Evolutionary conservation across 305 asterid species (phyloP).

Genomic region (Fraxinus dipetala): DNA sequence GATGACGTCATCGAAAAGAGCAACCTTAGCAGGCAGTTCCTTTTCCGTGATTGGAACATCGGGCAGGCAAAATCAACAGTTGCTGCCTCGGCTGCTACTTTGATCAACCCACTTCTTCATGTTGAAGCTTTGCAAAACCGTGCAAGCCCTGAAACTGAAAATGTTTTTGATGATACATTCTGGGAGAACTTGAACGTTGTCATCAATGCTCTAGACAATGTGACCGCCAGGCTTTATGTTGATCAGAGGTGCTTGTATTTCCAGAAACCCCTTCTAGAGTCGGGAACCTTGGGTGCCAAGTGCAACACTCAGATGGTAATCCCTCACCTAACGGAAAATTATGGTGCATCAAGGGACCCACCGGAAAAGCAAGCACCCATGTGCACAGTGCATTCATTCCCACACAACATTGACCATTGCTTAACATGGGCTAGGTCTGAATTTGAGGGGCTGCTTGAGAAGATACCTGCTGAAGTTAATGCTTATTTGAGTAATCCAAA

Average conservation of each 20-base stretch:
- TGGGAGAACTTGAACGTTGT: slow-evolving; percentile 42
- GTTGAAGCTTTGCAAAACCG: slow-evolving; percentile 46
- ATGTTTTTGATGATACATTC: slow-evolving; percentile 36
- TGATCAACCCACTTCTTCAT: slow-evolving; percentile 35
- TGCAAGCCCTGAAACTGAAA: slow-evolving; percentile 41
- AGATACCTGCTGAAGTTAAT: slow-evolving; percentile 43
- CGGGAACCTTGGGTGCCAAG: slow-evolving; percentile 45
- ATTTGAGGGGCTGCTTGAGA: slow-evolving; percentile 42
- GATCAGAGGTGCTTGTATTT: slow-evolving; percentile 44
- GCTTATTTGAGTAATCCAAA: slow-evolving; percentile 33
- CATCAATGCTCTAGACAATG: slow-evolving; percentile 43
- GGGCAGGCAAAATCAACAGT: slow-evolving; percentile 48
- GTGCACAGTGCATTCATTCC: slow-evolving; percentile 47
- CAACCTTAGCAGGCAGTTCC: slow-evolving; percentile 42
- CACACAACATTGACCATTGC: slow-evolving; percentile 45
- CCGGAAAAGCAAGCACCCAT: slow-evolving; percentile 45
- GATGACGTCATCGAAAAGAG: slow-evolving; percentile 49
- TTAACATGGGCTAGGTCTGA: slow-evolving; percentile 47
- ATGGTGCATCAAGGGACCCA: slow-evolving; percentile 49
- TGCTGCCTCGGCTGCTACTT: slow-evolving; percentile 40
- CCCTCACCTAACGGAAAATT: slow-evolving; percentile 41
- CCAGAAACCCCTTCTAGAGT: slow-evolving; percentile 41
- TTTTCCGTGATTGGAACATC: slow-evolving; percentile 46
- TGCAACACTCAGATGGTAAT: slow-evolving; percentile 47
- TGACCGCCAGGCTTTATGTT: slow-evolving; percentile 42